phyloP scores from a whole-genome alignment of 768 basidiomycete genomes.

The Amanita muscaria region DNA sequence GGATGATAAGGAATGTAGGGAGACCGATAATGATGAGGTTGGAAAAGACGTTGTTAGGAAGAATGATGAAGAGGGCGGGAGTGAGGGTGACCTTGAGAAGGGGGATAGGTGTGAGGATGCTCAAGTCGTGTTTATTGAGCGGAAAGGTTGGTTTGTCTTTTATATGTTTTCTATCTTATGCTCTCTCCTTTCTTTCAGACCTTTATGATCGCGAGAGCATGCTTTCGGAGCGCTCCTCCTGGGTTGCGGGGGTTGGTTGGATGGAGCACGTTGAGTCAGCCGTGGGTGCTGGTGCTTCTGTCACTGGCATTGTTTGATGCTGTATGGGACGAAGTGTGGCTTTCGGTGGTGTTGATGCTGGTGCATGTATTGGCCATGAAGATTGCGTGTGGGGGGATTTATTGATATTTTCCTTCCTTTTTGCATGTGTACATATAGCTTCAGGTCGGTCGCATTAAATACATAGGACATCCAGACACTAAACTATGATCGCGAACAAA shows the following conservation, averaged over 20 bases:
- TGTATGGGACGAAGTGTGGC: slow-evolving; percentile 5
- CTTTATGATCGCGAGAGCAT: neutral
- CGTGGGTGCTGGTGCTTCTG: neutral
- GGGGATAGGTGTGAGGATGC: slow-evolving; percentile 11
- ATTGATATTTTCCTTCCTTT: no score
- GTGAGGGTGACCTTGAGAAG: neutral
- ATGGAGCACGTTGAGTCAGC: neutral
- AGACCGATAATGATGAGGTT: no score
- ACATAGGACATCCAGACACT: no score
- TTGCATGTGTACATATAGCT: no score
- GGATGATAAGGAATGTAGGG: no score
- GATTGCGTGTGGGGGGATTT: neutral
- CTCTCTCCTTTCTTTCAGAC: neutral
- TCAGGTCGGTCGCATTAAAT: no score
- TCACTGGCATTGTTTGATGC: slow-evolving; percentile 3
- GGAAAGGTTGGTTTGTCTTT: slow-evolving; percentile 17
- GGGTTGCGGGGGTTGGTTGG: neutral
- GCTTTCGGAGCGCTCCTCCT: neutral
- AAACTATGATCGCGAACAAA: no score
- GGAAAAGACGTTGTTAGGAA: neutral
- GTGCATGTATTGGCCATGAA: neutral
- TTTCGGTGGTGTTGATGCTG: neutral
- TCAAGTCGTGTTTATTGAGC: slow-evolving; percentile 21
- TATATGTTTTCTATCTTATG: neutral
- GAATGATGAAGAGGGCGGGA: neutral